Conservation (phyloP, 2,329 filamentous ascomycete genomes). For the Exophiala xenobiotica region DNA sequence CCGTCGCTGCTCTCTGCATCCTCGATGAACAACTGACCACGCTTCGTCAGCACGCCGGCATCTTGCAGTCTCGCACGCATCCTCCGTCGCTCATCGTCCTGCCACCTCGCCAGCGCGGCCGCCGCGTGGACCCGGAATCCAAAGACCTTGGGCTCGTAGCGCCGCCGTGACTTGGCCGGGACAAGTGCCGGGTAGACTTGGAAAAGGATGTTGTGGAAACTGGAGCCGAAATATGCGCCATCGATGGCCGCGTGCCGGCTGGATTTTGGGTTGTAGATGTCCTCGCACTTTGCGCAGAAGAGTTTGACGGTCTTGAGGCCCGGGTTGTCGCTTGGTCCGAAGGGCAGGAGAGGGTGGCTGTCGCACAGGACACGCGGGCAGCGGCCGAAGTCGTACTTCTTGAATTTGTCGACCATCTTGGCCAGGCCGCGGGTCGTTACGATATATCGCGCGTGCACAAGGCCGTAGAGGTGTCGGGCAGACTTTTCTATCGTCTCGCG, state of each 20-base stretch:
- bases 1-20: slow-evolving; percentile 29
- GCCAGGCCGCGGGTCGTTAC: slow-evolving; percentile 89
- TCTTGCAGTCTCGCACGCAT: slow-evolving; percentile 77
- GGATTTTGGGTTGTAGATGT: slow-evolving; percentile 98
- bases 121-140: slow-evolving; percentile 93
- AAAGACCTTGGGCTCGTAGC: slow-evolving; percentile 88
- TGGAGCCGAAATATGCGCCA: slow-evolving; percentile 96
- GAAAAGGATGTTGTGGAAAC: slow-evolving; percentile 98
- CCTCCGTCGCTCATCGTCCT: slow-evolving; percentile 74
- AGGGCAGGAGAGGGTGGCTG: slow-evolving; percentile 86
- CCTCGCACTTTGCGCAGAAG: slow-evolving; percentile 95
- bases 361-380: slow-evolving; percentile 95
- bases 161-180: slow-evolving; percentile 77
- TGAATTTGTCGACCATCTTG: slow-evolving; percentile 99
- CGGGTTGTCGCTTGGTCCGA: slow-evolving; percentile 87
- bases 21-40: slow-evolving; percentile 27
- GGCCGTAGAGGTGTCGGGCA: slow-evolving; percentile 88
- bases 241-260: slow-evolving; percentile 93
- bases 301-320: slow-evolving; percentile 91
- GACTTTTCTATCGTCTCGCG: slow-evolving; percentile 97
- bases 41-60: slow-evolving; percentile 57
- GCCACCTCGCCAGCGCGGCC: slow-evolving; percentile 87
- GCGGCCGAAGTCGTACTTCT: slow-evolving; percentile 96
- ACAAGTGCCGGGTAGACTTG: slow-evolving; percentile 93
- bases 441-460: slow-evolving; percentile 95